These are phyloP conservation scores for Cytospora mali DNA, from an alignment of 2,329 filamentous ascomycete genomes.

Conservation along the genomic window DNA sequence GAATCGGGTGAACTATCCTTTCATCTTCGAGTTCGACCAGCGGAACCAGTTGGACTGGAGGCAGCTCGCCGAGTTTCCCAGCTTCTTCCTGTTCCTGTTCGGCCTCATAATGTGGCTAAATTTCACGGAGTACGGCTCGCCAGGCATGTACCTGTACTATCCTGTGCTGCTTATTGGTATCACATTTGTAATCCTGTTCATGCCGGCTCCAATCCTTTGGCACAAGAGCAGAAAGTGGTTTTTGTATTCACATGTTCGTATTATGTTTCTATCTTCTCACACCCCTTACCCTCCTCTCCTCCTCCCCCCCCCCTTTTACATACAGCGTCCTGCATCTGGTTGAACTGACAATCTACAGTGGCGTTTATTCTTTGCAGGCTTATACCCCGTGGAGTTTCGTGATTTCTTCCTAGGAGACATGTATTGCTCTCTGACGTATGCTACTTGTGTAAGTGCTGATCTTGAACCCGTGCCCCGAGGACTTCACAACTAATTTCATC, in stretches of 20 bases:
- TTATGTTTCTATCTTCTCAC: too few relatives aligned
- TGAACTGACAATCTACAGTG: conserved; percentile 59
- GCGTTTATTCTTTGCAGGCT: conserved; percentile 79
- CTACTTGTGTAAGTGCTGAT: conserved; percentile 69
- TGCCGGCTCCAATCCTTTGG: conserved; percentile 75
- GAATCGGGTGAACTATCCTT: conserved; percentile 91
- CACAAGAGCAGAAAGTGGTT: conserved; percentile 82
- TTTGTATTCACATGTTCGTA: conserved; percentile 79
- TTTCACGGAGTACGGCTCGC: conserved; percentile 69
- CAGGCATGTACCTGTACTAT: conserved; percentile 79
- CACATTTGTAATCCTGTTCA: conserved; percentile 68
- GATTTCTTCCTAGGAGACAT: conserved; percentile 98
- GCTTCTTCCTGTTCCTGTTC: conserved; percentile 76
- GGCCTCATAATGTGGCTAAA: conserved; percentile 89
- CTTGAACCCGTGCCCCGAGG: accelerated
- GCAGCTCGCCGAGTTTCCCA: conserved; percentile 82
- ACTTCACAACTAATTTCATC: not conserved
- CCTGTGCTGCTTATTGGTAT: conserved; percentile 78
- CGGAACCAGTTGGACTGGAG: conserved; percentile 87
- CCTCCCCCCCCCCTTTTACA: not conserved
- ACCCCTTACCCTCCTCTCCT: not conserved
- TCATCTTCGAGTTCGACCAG: conserved; percentile 95
- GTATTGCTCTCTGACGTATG: conserved; percentile 93
- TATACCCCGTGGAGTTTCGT: conserved; percentile 93
- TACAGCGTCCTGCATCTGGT: not conserved